Conservation (phyloP, 139 green algal genomes). For the Chlamydomonas schloesseri region DNA sequence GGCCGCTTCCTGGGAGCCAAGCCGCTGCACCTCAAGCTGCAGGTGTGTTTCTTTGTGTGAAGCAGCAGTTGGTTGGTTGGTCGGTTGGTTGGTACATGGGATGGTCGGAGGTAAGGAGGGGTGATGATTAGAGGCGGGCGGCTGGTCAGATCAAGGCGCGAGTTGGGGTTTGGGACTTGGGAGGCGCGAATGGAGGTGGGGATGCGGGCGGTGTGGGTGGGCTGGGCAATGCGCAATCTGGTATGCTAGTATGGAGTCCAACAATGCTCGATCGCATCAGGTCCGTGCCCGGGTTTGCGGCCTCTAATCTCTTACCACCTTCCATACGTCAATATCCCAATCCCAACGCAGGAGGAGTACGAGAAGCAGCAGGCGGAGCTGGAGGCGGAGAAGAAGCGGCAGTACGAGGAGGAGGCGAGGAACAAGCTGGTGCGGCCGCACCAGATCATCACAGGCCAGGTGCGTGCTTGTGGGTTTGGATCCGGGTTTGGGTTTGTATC, state of each 20-base stretch:
- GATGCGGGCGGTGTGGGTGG: not conserved
- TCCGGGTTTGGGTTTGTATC: no score
- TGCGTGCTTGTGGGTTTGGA: no score
- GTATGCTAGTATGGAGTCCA: no score
- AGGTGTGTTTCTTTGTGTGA: no score
- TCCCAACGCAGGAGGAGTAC: conserved; percentile 58
- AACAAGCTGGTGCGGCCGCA: conserved; percentile 44
- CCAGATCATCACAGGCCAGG: conserved; percentile 59
- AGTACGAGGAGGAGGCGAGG: conserved; percentile 36
- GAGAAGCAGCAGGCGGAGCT: conserved; percentile 44
- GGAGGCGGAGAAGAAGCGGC: conserved; percentile 36
- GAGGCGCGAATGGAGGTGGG: not conserved
- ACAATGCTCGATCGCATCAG: no score
- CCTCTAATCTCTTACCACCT: no score
- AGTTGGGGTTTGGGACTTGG: no score
- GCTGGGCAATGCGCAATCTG: not conserved
- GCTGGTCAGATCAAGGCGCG: not conserved
- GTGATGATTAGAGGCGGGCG: not conserved
- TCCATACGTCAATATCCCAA: no score
- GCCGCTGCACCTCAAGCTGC: conserved; percentile 53
- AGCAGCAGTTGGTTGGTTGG: no score
- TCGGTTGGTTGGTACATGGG: not conserved
- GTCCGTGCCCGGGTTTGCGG: no score
- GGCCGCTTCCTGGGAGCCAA: conserved; percentile 43
- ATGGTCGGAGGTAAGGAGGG: not conserved